Base-by-base conservation (phyloP, 2,329 filamentous ascomycete genomes). In the Aspergillus neotritici region DNA sequence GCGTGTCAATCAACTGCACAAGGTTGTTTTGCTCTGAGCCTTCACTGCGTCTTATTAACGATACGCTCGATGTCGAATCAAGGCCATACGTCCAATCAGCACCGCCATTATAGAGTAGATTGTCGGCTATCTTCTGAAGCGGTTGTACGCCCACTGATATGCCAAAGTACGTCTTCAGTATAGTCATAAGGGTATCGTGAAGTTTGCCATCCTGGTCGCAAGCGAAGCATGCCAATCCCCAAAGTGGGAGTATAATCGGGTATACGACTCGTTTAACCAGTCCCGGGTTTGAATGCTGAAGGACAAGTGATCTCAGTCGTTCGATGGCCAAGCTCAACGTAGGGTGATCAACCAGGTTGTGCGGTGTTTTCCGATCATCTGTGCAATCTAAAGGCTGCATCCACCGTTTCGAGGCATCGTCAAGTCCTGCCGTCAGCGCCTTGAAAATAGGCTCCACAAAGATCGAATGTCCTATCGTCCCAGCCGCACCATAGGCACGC, bases 211-310 rank as follows among this genome's bases (percentile, higher is more conserved):
- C 37, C 15, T 64, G 46, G 38, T 67, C 59, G 37, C 57, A 46
- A n/a, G 67, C 51, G 43, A 63, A 66, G 41, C 63, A 69, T 21
- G 57, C 51, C 16, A 71, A 39, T 5, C 68, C 66, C 68, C 68
- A 71, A 3, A 71, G 55, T 4, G 68, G 65, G 15, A 69, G 54
- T 29, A 71, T 52, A 16, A 69, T 57, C 4, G 67, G 67, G 33
- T 60, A 58, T 3, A 71, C 51, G 6, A 69, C 50, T 37, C 68
- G 61, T 44, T 68, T 70, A 13, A 70, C 64, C 12, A 71, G 60
- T 4, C 63, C 61, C 12, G 68, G 68, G 41, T 70, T 70, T 12
- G 68, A 68, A 49, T 70, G 68, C 29, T 68, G 64, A 16, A 68
- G 46, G 6, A 61, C 54, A n/a, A 71, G 47, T 5, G 51, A 58